phyloP scores from a whole-genome alignment of 768 basidiomycete genomes.

The Leccinum broughii region DNA sequence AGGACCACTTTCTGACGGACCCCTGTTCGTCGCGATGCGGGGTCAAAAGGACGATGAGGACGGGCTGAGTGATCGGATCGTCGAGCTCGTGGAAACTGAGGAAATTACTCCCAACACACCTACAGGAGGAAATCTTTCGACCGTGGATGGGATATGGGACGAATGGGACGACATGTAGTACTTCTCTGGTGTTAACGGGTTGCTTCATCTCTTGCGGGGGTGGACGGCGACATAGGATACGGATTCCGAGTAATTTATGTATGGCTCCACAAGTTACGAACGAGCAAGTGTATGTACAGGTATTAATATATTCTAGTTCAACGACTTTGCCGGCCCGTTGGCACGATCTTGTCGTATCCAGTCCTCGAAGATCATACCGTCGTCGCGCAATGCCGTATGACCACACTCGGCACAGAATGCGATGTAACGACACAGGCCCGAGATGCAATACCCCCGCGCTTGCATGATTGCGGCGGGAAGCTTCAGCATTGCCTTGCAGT shows the following conservation, averaged over 20 bases:
- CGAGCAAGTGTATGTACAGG: conserved; percentile 16
- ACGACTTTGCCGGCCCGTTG: no score
- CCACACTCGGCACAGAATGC: no score
- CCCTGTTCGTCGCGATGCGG: conserved; percentile 63
- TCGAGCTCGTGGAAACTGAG: conserved; percentile 69
- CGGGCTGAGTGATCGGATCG: conserved; percentile 60
- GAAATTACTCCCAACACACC: conserved; percentile 48
- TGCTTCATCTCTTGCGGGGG: background rate
- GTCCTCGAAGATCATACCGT: no score
- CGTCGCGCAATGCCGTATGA: no score
- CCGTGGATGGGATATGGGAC: conserved; percentile 50
- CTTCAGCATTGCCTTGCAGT: no score
- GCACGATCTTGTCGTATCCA: no score
- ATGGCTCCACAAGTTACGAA: conserved; percentile 3
- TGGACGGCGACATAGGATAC: background rate
- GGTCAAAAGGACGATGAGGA: conserved; percentile 57
- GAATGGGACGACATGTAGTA: conserved; percentile 67
- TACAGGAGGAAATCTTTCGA: conserved; percentile 14
- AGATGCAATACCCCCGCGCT: no score
- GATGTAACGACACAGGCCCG: no score
- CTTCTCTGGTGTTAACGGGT: background rate
- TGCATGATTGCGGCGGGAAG: no score
- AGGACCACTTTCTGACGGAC: conserved; percentile 35
- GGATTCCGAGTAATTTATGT: conserved; percentile 18
- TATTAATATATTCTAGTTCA: conserved; percentile 1